Evolutionary conservation across 1,139 yeast genomes (phyloP), one percentile per base, ranked within the genome.

Genomic region (Casaregolazyma lundiana): DNA sequence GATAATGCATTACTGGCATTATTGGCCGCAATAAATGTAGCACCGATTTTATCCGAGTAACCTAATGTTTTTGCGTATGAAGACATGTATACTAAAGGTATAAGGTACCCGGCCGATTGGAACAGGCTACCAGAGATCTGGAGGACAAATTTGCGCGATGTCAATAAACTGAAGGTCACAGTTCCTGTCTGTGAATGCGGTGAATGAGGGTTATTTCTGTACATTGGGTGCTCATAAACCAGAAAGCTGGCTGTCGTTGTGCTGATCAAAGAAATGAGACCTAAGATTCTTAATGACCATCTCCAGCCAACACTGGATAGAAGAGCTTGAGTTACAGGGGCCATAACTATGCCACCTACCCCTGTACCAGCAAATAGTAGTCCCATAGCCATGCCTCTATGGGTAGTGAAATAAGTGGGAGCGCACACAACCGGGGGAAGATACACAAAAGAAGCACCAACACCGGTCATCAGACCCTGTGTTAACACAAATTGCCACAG

Each of bases 371-470:
- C 58, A 48, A 71, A 70, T 4, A 71, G 54, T 13, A 69, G 46
- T 1, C 76, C 76, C 67, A 70, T 63, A 0, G 76, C 76, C 45
- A 68, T 61, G 6, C 71, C 75, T 46, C 75, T 55, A 46, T 67
- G 66, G 35, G 60, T 56, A 29, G 59, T 59, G 52, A 67, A 72
- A 49, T 61, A 71, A 4, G 67, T 66, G 2, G 76, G 76, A 2
- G 71, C 70, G 52, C 69, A 66, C 0, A 68, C 66, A 11, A 70
- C 72, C 1, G 76, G 75, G 1, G 74, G 72, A 20, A 69, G 51
- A 50, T 71, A 72, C 1, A 65, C 49, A 35, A 70, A 45, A 8
- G 71, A 65, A 1, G 72, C 60, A 1, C 76, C 76, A 6, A 67
- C 38, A 0, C 75, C 75, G 43, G 63, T 67, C 50, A 70, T 35